phyloP scores from a whole-genome alignment of 306 rosid species.

The Medicago ruthenica region DNA sequence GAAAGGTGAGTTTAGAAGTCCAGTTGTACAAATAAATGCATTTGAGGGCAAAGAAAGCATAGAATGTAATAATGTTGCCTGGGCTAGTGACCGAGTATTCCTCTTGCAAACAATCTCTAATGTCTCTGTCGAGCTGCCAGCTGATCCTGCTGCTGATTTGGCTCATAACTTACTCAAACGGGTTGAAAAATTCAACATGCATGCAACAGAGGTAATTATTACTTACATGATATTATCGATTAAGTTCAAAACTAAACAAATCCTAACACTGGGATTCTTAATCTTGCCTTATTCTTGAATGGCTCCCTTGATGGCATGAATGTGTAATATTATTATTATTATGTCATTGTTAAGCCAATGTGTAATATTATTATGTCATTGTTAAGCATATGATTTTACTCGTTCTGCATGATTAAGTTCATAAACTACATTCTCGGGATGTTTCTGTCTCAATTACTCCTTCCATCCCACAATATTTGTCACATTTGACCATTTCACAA shows the following conservation, averaged over 20 bases:
- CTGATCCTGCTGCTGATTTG: conserved; percentile 82
- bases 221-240: conserved; percentile 11
- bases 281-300: conserved; percentile 33
- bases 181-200: conserved; percentile 81
- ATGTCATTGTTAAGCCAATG: too few relatives aligned
- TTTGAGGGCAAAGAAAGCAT: conserved; percentile 52
- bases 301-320: conserved; percentile 1
- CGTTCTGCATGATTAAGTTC: conserved; percentile 26
- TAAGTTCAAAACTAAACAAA: neutral
- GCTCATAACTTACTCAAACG: conserved; percentile 78
- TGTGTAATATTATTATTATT: conserved; percentile 7
- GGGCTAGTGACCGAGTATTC: conserved; percentile 93
- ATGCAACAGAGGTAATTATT: conserved; percentile 82
- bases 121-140: conserved; percentile 83
- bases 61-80: conserved; percentile 69
- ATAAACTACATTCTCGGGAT: conserved; percentile 9
- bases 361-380: too few relatives aligned
- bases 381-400: conserved; percentile 7
- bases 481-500: neutral
- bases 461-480: too few relatives aligned
- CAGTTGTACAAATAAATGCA: conserved; percentile 52
- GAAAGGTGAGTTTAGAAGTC: conserved; percentile 51
- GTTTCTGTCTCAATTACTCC: too few relatives aligned
- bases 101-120: conserved; percentile 90
- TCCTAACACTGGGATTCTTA: conserved; percentile 7